These are phyloP conservation scores for Leccinum truebloodii DNA, from an alignment of 768 basidiomycete genomes.

Conservation along the genomic window DNA sequence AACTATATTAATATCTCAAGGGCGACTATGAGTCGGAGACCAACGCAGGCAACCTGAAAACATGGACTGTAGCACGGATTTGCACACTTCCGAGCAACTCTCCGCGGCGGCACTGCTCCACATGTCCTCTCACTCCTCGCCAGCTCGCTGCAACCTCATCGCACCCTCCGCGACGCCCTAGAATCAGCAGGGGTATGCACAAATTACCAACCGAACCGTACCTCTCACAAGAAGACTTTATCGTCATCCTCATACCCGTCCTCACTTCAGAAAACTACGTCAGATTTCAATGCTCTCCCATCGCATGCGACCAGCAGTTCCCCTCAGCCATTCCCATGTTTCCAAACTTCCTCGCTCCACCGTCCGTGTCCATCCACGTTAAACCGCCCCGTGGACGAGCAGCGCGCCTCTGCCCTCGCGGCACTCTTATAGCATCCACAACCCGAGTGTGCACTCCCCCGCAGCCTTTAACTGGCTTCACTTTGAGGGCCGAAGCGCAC, in stretches of 20 bases:
- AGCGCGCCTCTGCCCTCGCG: slow-evolving; percentile 12
- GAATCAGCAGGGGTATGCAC: slow-evolving; percentile 69
- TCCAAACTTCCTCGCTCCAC: slow-evolving; percentile 24
- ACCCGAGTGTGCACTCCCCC: slow-evolving; percentile 54
- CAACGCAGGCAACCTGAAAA: too few species aligned
- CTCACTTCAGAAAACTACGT: slow-evolving; percentile 79
- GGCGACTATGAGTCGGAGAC: too few species aligned
- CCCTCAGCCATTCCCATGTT: slow-evolving; percentile 33
- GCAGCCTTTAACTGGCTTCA: slow-evolving; percentile 88
- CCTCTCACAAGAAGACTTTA: slow-evolving; percentile 89
- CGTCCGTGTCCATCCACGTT: slow-evolving; percentile 36
- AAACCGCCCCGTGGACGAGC: slow-evolving; percentile 35
- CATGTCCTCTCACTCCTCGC: slow-evolving; percentile 70
- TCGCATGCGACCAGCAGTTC: slow-evolving; percentile 20
- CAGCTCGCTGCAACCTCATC: slow-evolving; percentile 61
- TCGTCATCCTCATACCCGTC: slow-evolving; percentile 75
- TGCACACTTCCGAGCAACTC: too few species aligned
- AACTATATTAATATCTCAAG: too few species aligned
- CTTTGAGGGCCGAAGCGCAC: slow-evolving; percentile 78
- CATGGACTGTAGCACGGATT: too few species aligned
- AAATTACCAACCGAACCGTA: slow-evolving; percentile 61
- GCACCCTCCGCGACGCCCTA: slow-evolving; percentile 67
- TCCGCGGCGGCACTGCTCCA: slow-evolving; percentile 69
- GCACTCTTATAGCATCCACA: slow-evolving; percentile 23
- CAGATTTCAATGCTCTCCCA: slow-evolving; percentile 25